Base-by-base conservation (phyloP, 2,329 filamentous ascomycete species). In the Sarocladium brachiariae region DNA sequence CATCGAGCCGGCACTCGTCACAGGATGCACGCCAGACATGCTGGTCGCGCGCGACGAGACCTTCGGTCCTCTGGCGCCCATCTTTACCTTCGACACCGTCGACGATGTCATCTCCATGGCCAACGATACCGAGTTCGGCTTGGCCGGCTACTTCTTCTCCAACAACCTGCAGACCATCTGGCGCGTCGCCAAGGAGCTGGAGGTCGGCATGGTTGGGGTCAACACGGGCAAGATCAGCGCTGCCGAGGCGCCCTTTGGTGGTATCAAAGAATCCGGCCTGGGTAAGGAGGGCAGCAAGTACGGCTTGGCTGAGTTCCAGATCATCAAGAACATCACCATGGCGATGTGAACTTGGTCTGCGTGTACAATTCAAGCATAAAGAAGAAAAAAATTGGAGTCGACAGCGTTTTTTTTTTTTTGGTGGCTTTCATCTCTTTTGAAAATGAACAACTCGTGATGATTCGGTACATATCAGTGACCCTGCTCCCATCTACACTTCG, bases 1-100 rank as follows among this genome's bases (percentile, higher is more conserved):
- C 72, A 88, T 81, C 68, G 75, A 86, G 57, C 83, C 83, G 1
- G 89, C 87, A 0, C 80, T 90, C 25, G 76, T 90, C 49, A 78
- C 81, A 14, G 82, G 80, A 38, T 59, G 64, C 16, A 63, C 61
- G 38, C 51, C 56, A 51, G 57, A 63, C 46, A 65, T 65, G 61
- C 53, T 53, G 16, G 57, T 65, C 1, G 58, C 57, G 23, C 57
- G 56, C 31, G 62, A 66, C 48, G 65, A 67, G 58, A 63, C 60
- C 10, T 67, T 65, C 34, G 65, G 61, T 1, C 64, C 64, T 7
- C 51, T 64, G 3, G 62, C 60, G 4, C 56, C 60, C 16, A 37
- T 64, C 23, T 59, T 61, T 46, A 54, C 58, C 21, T 63, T 72
- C 50, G 61, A 66, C 2, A 64, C 59, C 2, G 69, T 71, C 38